Percentiles rank a stretch among this genome's conserved stretches.
These are phyloP conservation scores for Rhizophora apiculata DNA, from an alignment of 345 rosid genomes.

Conservation along the genomic window DNA sequence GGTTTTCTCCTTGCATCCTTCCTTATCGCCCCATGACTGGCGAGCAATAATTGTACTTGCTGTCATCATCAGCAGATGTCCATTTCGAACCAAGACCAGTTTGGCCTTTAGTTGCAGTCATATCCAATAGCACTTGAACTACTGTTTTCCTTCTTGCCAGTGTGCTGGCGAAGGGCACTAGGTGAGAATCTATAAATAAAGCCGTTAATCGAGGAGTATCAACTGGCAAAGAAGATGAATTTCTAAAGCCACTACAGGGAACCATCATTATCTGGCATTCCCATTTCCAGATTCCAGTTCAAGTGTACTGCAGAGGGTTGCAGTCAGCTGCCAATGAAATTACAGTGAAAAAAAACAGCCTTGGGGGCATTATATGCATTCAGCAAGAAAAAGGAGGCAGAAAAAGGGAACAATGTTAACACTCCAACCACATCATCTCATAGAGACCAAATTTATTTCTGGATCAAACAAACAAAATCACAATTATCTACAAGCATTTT, in stretches of 20 bases:
- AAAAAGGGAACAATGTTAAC: neutral
- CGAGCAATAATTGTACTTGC: neutral
- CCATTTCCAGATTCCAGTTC: too few species aligned
- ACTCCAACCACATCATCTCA: neutral
- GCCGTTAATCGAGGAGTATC: neutral
- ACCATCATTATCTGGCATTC: constrained; percentile 7
- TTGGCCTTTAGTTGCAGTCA: neutral
- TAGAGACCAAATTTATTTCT: neutral
- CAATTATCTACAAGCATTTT: constrained; percentile 15
- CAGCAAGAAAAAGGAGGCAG: too few species aligned
- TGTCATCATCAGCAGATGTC: neutral
- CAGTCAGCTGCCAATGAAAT: too few species aligned
- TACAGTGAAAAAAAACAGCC: too few species aligned
- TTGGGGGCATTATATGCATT: too few species aligned
- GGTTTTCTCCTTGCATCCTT: constrained; percentile 10
- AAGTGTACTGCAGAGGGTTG: too few species aligned
- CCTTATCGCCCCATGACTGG: neutral
- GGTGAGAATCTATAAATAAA: neutral
- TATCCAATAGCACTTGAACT: neutral
- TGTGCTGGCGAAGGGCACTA: neutral
- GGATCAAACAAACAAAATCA: constrained; percentile 12
- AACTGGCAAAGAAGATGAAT: neutral
- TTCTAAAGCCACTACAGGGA: neutral
- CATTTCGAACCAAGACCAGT: constrained; percentile 2
- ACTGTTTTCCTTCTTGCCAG: neutral